Evolutionary conservation across 208 protist species (phyloP).

Genomic region (Wallacemonas collosoma): DNA sequence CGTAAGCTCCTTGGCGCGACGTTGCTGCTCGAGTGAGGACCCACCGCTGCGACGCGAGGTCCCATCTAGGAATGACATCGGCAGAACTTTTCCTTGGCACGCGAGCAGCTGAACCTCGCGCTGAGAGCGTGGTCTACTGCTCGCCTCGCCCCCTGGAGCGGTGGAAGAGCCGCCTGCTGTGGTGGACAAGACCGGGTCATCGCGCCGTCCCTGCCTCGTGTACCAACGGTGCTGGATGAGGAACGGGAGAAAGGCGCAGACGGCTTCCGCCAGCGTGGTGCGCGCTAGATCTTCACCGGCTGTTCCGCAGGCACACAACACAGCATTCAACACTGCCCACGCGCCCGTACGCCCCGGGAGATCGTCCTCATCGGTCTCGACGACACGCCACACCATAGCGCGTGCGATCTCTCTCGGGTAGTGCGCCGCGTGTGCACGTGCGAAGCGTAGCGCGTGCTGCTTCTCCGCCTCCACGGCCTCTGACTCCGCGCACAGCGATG

Average conservation of each 20-base stretch:
- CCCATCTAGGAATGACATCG: slow-evolving; percentile 57
- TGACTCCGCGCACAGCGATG: slow-evolving; percentile 51
- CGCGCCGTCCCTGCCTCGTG: slow-evolving; percentile 21
- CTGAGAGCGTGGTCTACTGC: not conserved
- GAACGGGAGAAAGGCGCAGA: slow-evolving; percentile 65
- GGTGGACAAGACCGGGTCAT: not conserved
- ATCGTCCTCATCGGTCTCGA: slow-evolving; percentile 70
- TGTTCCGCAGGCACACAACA: slow-evolving; percentile 67
- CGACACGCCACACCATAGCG: slow-evolving; percentile 80
- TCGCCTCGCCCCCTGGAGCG: not conserved
- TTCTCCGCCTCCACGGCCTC: slow-evolving; percentile 50
- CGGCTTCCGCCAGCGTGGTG: slow-evolving; percentile 67
- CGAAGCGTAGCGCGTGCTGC: slow-evolving; percentile 64
- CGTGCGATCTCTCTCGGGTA: slow-evolving; percentile 70
- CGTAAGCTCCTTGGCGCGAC: slow-evolving; percentile 22
- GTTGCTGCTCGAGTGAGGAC: slow-evolving; percentile 10
- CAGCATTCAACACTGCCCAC: slow-evolving; percentile 68
- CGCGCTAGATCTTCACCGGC: slow-evolving; percentile 43
- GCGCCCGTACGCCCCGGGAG: slow-evolving; percentile 57
- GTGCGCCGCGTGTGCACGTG: slow-evolving; percentile 56
- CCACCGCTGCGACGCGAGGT: slow-evolving; percentile 7
- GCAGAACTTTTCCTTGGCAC: slow-evolving; percentile 52
- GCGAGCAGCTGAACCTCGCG: not conserved
- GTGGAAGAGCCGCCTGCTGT: not conserved
- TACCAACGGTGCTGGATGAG: slow-evolving; percentile 81